Conservation (phyloP, 495 filamentous ascomycete species). For the Oleoguttula mirabilis region DNA sequence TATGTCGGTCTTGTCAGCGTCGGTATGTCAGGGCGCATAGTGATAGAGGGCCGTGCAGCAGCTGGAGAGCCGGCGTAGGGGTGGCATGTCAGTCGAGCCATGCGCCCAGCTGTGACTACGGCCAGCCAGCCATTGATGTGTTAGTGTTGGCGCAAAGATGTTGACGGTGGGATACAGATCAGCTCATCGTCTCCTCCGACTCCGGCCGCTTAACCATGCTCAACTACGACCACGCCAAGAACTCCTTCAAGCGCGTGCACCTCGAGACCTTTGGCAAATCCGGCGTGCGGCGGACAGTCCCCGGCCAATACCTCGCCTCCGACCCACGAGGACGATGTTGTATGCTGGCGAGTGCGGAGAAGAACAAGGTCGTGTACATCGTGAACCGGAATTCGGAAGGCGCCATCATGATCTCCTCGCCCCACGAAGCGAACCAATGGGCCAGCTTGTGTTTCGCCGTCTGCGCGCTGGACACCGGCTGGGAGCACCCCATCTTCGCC, state of each 20-base stretch:
- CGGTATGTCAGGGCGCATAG: slow-evolving; percentile 23
- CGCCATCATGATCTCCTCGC: slow-evolving; percentile 90
- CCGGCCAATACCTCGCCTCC: slow-evolving; percentile 85
- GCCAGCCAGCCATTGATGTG: too few species aligned
- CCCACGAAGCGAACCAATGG: slow-evolving; percentile 93
- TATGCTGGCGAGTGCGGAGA: slow-evolving; percentile 86
- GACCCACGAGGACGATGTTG: slow-evolving; percentile 94
- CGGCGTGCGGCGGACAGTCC: slow-evolving; percentile 84
- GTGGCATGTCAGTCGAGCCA: too few species aligned
- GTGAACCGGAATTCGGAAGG: slow-evolving; percentile 90
- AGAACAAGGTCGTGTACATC: slow-evolving; percentile 99
- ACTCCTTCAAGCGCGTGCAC: slow-evolving; percentile 79
- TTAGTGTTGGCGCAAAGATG: too few species aligned
- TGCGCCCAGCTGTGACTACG: too few species aligned
- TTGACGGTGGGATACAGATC: too few species aligned
- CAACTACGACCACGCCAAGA: slow-evolving; percentile 79
- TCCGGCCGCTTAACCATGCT: slow-evolving; percentile 89
- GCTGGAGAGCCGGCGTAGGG: slow-evolving; percentile 40
- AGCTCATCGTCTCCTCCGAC: slow-evolving; percentile 89
- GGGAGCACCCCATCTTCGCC: slow-evolving; percentile 93
- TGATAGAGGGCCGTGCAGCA: slow-evolving; percentile 44
- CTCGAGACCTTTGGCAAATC: slow-evolving; percentile 97
- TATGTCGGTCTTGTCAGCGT: slow-evolving; percentile 59
- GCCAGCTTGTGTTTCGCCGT: slow-evolving; percentile 83
- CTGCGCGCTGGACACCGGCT: slow-evolving; percentile 81